A percentile compares a stretch with the other conserved stretches of the same genome.
Conservation (phyloP, 192 early-diverging fungal species). For the Chytriomyces confervae region DNA sequence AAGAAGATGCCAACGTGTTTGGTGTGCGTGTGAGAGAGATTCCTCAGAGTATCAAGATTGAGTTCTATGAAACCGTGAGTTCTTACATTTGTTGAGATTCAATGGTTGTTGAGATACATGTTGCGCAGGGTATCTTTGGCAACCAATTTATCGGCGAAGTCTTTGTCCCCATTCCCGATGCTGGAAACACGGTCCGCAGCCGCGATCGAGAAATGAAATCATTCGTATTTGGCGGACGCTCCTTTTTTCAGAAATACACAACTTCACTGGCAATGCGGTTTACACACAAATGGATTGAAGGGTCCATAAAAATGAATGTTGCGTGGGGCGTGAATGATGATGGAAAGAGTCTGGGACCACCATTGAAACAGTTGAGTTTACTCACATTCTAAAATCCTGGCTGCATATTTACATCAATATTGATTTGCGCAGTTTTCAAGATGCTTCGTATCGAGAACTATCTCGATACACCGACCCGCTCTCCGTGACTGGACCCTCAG, state of each 20-base stretch:
- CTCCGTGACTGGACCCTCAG: conserved; percentile 28
- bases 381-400: background rate
- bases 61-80: conserved; percentile 54
- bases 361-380: conserved; percentile 33
- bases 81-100: too few species aligned
- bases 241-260: conserved; percentile 29
- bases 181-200: conserved; percentile 27
- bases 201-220: conserved; percentile 34
- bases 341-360: conserved; percentile 45
- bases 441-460: conserved; percentile 44
- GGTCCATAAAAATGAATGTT: conserved; percentile 40
- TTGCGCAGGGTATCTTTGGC: conserved; percentile 24
- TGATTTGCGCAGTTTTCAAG: background rate
- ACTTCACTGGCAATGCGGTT: background rate
- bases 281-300: conserved; percentile 38
- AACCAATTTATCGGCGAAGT: conserved; percentile 45
- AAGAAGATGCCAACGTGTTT: conserved; percentile 40
- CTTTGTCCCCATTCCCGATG: conserved; percentile 49
- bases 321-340: conserved; percentile 53
- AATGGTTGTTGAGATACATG: conserved; percentile 7
- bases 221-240: conserved; percentile 29
- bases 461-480: conserved; percentile 41
- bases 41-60: conserved; percentile 48
- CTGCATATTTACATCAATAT: conserved; percentile 19
- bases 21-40: conserved; percentile 48